Evolutionary conservation across 495 filamentous ascomycete genomes (phyloP).

Genomic region (Tuber aestivum): DNA sequence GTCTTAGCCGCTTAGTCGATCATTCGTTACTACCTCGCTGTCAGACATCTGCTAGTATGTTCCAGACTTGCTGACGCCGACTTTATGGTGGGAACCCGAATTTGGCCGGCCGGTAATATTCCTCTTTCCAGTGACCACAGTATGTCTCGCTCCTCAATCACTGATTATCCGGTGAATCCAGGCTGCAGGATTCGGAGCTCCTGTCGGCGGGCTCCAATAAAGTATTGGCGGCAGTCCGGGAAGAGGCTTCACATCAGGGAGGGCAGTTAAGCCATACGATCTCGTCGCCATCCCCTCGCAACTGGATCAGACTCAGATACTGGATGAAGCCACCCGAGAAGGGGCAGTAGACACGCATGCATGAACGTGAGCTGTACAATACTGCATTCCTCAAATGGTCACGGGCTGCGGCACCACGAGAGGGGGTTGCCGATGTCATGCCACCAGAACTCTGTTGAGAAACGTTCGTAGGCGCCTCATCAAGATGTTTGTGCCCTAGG

Average conservation of each 20-base stretch:
- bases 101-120: neutral
- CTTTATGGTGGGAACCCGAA: neutral
- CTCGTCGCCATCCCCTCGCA: neutral
- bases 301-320: neutral
- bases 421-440: neutral
- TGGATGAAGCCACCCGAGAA: neutral
- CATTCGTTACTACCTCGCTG: neutral
- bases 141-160: neutral
- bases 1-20: neutral
- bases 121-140: neutral
- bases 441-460: conserved; percentile 12
- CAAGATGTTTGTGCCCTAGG: neutral
- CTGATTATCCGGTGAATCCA: conserved; percentile 3
- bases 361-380: conserved; percentile 2
- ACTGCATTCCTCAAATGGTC: neutral
- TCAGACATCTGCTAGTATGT: neutral
- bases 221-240: neutral
- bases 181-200: neutral
- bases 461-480: conserved; percentile 22
- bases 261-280: neutral
- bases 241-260: neutral
- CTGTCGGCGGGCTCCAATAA: neutral
- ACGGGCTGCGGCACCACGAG: neutral
- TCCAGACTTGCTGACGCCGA: neutral
- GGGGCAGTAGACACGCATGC: neutral